A percentile compares a stretch with the other conserved stretches of the same genome.
Conservation (phyloP, 2,329 filamentous ascomycete genomes). For the Corynespora cassiicola region DNA sequence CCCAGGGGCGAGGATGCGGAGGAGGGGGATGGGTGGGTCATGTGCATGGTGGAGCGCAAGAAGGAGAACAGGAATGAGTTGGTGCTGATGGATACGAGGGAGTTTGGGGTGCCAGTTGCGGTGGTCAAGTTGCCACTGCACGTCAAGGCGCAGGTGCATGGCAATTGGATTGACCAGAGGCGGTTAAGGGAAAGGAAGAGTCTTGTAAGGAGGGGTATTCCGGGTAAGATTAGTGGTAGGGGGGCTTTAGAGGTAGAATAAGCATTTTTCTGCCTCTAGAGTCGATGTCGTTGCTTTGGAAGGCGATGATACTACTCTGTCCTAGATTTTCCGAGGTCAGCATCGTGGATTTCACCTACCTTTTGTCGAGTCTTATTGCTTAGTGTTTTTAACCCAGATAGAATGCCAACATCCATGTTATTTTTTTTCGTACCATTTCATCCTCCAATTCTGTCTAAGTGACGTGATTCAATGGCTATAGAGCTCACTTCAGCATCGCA, state of each 20-base stretch:
- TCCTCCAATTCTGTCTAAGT: too few relatives aligned
- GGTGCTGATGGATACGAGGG: conserved; percentile 44
- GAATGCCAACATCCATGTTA: too few relatives aligned
- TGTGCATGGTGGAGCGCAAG: conserved; percentile 51
- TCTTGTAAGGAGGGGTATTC: conserved; percentile 1
- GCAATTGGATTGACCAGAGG: conserved; percentile 37
- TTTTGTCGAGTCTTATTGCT: too few relatives aligned
- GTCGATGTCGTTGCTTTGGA: too few relatives aligned
- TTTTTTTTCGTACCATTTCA: too few relatives aligned
- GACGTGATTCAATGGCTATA: too few relatives aligned
- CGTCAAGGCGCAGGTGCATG: conserved; percentile 37
- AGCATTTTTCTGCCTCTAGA: too few relatives aligned
- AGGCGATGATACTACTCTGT: too few relatives aligned
- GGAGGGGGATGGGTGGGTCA: conserved; percentile 58
- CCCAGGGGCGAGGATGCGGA: conserved; percentile 47
- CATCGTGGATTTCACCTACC: too few relatives aligned
- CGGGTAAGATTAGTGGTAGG: conserved; percentile 6
- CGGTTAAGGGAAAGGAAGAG: conserved; percentile 5
- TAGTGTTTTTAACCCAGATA: too few relatives aligned
- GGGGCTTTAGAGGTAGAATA: conserved; percentile 11
- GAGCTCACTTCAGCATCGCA: too few relatives aligned
- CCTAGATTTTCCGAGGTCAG: too few relatives aligned
- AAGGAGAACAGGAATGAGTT: conserved; percentile 33
- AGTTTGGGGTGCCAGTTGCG: conserved; percentile 44
- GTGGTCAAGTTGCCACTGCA: conserved; percentile 45